These are phyloP conservation scores for Sergeia podlipaevii DNA, from an alignment of 208 protist species.

Conservation along the genomic window DNA sequence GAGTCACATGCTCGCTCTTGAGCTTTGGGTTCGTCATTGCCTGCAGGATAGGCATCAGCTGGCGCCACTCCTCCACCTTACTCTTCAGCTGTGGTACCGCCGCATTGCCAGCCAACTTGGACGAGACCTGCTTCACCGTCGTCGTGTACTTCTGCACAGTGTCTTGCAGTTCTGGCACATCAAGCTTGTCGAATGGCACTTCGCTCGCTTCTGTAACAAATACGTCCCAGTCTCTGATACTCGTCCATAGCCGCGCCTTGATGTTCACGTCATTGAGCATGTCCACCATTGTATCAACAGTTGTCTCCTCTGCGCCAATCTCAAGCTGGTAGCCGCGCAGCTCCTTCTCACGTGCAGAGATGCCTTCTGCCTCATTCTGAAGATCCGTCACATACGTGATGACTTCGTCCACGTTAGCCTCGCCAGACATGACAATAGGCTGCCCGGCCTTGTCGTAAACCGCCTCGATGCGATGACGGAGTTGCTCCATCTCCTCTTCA, in stretches of 20 bases:
- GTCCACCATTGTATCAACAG: slow-evolving; percentile 87
- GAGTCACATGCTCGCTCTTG: slow-evolving; percentile 78
- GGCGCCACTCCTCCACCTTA: slow-evolving; percentile 92
- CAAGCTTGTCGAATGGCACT: slow-evolving; percentile 75
- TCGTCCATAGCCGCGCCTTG: slow-evolving; percentile 83
- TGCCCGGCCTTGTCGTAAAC: slow-evolving; percentile 85
- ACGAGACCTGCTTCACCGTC: slow-evolving; percentile 88
- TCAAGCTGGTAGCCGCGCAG: slow-evolving; percentile 85
- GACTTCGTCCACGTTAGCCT: slow-evolving; percentile 70
- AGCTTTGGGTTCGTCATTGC: slow-evolving; percentile 93
- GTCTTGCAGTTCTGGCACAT: slow-evolving; percentile 67
- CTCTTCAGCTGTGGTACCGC: slow-evolving; percentile 80
- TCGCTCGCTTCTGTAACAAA: slow-evolving; percentile 59
- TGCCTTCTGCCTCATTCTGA: slow-evolving; percentile 71
- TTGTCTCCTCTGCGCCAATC: slow-evolving; percentile 89
- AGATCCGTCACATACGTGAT: slow-evolving; percentile 83
- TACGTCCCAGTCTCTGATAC: slow-evolving; percentile 80
- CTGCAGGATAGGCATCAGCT: slow-evolving; percentile 89
- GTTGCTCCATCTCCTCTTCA: slow-evolving; percentile 91
- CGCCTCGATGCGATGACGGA: slow-evolving; percentile 84
- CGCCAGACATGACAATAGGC: slow-evolving; percentile 84
- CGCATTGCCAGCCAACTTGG: slow-evolving; percentile 75
- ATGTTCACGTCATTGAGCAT: slow-evolving; percentile 92
- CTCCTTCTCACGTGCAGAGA: slow-evolving; percentile 85
- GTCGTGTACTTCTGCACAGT: slow-evolving; percentile 84